These are phyloP conservation scores for Mortierella sp. DNA, from an alignment of 371 early-diverging fungal genomes.

Conservation along the genomic window DNA sequence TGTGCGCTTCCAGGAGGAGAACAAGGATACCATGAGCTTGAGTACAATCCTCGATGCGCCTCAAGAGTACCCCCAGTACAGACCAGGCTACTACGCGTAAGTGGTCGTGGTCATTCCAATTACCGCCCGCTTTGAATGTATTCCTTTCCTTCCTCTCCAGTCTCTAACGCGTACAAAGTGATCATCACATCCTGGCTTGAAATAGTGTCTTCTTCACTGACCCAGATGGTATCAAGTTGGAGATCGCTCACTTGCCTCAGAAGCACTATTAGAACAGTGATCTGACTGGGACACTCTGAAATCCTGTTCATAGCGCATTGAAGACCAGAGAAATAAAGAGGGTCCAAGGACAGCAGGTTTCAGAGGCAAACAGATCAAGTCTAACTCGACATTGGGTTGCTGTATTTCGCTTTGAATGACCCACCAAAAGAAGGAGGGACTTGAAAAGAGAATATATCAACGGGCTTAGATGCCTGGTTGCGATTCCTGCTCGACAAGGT, in stretches of 20 bases:
- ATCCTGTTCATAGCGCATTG: not conserved
- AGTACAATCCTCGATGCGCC: conserved; percentile 39
- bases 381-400: no score
- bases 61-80: conserved; percentile 44
- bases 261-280: no score
- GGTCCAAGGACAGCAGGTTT: not conserved
- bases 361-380: no score
- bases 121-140: no score
- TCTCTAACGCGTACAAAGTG: no score
- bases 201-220: conserved; percentile 49
- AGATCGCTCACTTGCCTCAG: conserved; percentile 24
- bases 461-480: no score
- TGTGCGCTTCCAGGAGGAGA: conserved; percentile 29
- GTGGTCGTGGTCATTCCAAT: not conserved
- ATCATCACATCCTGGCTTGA: no score
- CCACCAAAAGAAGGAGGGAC: no score
- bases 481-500: conserved; percentile 34
- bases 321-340: not conserved
- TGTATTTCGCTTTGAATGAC: no score
- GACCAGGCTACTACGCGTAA: conserved; percentile 45
- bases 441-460: no score
- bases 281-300: no score
- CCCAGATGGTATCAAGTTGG: conserved; percentile 46
- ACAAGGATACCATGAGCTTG: conserved; percentile 11
- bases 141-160: no score